Evolutionary conservation across 2,329 filamentous ascomycete genomes (phyloP).

Genomic region (Seiridium unicorne): DNA sequence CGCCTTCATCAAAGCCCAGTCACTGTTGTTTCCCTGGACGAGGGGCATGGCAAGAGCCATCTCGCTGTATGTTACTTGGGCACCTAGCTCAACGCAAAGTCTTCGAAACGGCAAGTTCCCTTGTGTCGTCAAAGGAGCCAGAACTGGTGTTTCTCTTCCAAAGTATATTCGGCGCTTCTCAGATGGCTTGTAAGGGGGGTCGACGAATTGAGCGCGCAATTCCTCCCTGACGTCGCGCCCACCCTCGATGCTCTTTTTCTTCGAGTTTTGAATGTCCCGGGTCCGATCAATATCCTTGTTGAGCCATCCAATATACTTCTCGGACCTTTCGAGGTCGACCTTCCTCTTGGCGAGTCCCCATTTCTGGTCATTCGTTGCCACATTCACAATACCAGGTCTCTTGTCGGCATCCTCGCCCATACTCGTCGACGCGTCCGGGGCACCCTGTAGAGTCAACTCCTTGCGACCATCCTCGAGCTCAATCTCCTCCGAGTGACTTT

Average conservation of each 20-base stretch:
- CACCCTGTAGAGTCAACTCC: slow-evolving; percentile 68
- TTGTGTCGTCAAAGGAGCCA: slow-evolving; percentile 95
- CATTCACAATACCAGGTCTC: slow-evolving; percentile 70
- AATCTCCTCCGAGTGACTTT: slow-evolving; percentile 81
- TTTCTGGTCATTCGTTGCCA: slow-evolving; percentile 68
- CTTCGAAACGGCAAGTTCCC: slow-evolving; percentile 94
- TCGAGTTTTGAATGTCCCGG: slow-evolving; percentile 46
- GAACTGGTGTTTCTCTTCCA: slow-evolving; percentile 83
- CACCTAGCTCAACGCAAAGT: slow-evolving; percentile 84
- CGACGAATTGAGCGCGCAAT: slow-evolving; percentile 75
- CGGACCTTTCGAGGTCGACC: slow-evolving; percentile 68
- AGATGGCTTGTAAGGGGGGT: slow-evolving; percentile 83
- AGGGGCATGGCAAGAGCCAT: slow-evolving; percentile 94
- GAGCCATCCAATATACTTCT: slow-evolving; percentile 76
- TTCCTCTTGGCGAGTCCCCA: slow-evolving; percentile 73
- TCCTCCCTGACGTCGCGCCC: slow-evolving; percentile 49
- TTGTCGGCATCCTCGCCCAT: slow-evolving; percentile 31
- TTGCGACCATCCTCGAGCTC: slow-evolving; percentile 76
- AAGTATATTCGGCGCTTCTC: slow-evolving; percentile 96
- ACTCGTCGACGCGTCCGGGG: slow-evolving; percentile 23
- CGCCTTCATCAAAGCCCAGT: slow-evolving; percentile 94
- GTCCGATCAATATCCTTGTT: slow-evolving; percentile 58
- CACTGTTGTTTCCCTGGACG: slow-evolving; percentile 83
- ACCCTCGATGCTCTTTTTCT: slow-evolving; percentile 36
- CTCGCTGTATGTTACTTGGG: slow-evolving; percentile 93